These are phyloP conservation scores for Stephanodiscus triporus DNA, from an alignment of 108 stramenopile genomes.

Conservation along the genomic window DNA sequence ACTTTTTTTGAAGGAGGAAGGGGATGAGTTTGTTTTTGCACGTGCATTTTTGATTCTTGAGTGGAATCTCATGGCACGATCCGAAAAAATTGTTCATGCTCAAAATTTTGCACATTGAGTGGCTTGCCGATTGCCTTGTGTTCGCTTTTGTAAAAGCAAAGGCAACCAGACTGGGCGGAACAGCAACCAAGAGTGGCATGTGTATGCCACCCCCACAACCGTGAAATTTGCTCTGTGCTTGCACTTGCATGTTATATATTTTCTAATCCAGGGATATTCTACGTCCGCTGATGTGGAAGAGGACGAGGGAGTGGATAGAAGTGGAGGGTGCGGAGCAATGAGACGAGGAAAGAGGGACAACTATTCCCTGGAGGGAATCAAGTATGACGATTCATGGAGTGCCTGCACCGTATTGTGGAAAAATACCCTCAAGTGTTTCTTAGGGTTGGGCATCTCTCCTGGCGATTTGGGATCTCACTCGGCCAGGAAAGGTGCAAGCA, in stretches of 20 bases:
- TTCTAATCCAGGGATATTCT: neutral
- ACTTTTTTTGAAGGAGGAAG: neutral
- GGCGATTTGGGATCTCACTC: slow-evolving; percentile 18
- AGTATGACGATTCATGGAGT: neutral
- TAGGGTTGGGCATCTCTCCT: neutral
- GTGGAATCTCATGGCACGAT: slow-evolving; percentile 13
- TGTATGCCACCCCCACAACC: slow-evolving; percentile 11
- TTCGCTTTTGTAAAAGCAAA: slow-evolving; percentile 14
- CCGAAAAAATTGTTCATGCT: slow-evolving; percentile 9
- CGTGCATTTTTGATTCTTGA: neutral
- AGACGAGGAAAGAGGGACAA: neutral
- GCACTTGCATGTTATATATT: neutral
- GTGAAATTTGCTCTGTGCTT: slow-evolving; percentile 2
- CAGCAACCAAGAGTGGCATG: neutral
- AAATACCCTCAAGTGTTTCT: neutral
- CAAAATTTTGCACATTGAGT: neutral
- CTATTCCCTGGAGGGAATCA: slow-evolving; percentile 3
- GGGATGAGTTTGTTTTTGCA: too few relatives aligned
- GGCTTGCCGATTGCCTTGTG: neutral
- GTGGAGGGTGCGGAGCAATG: too few relatives aligned
- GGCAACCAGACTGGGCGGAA: slow-evolving; percentile 7
- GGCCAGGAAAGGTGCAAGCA: neutral
- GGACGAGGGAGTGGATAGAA: too few relatives aligned
- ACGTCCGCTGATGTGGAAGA: too few relatives aligned
- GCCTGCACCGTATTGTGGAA: neutral